Percentiles rank a stretch among this genome's conserved stretches.
phyloP scores from a whole-genome alignment of 2,329 filamentous ascomycete species.

The Colletotrichum costaricense region DNA sequence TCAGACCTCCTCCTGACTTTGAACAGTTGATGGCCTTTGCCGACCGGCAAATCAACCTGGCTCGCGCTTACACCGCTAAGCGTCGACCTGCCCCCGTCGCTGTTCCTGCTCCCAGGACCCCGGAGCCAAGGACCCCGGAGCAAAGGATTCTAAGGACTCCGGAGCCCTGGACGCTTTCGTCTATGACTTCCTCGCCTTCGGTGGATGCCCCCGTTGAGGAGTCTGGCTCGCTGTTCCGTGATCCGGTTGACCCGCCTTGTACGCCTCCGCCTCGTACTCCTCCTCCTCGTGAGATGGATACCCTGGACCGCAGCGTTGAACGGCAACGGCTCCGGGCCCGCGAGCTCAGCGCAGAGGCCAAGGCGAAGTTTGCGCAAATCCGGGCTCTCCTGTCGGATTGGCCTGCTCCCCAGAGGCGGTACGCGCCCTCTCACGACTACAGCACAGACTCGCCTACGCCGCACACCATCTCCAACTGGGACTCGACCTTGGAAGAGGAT shows the following conservation, averaged over 20 bases:
- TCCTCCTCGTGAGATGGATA: not conserved
- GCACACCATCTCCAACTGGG: constrained; percentile 17
- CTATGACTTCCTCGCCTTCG: not conserved
- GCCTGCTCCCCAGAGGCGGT: not conserved
- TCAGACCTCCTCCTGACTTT: not conserved
- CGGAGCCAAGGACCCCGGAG: not conserved
- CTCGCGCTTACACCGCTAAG: not conserved
- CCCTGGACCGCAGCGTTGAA: constrained; percentile 11
- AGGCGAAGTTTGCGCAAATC: constrained; percentile 7
- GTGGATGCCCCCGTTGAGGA: not conserved
- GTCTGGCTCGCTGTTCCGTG: not conserved
- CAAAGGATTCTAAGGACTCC: not conserved
- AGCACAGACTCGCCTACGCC: constrained; percentile 8
- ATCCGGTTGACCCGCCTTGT: not conserved
- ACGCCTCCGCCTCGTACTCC: not conserved
- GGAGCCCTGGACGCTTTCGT: not conserved
- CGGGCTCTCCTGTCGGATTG: not conserved
- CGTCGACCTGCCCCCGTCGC: not conserved
- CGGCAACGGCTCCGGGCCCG: not conserved
- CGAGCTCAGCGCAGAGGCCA: not conserved
- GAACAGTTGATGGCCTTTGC: constrained; percentile 14
- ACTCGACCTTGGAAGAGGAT: constrained; percentile 13
- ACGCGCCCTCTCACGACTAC: constrained; percentile 13
- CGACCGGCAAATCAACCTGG: not conserved
- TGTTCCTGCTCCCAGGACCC: not conserved